These are phyloP conservation scores for Leccinum boreale DNA, from an alignment of 768 basidiomycete species.

Conservation along the genomic window DNA sequence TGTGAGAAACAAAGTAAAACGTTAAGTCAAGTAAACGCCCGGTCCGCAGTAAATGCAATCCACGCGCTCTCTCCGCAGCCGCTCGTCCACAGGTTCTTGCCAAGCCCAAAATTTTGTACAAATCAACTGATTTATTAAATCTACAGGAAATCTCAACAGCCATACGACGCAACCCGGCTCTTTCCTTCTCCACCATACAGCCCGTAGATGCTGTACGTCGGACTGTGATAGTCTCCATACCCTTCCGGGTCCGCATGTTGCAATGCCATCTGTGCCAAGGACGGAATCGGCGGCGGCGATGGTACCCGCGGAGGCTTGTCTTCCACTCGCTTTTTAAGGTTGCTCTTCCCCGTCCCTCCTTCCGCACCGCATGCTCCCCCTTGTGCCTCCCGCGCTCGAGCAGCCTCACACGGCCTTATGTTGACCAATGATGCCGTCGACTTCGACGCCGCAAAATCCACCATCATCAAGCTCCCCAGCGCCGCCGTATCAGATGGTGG, in stretches of 20 bases:
- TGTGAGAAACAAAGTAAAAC: background rate
- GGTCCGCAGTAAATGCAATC: conserved; percentile 8
- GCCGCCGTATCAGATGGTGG: conserved; percentile 41
- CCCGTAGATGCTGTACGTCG: conserved; percentile 81
- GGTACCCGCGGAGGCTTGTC: conserved; percentile 79
- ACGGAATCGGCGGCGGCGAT: conserved; percentile 70
- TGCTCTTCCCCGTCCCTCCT: conserved; percentile 19
- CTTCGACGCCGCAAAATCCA: conserved; percentile 47
- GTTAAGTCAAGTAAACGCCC: background rate
- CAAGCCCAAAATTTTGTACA: conserved; percentile 13
- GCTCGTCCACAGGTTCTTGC: background rate
- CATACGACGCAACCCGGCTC: conserved; percentile 35
- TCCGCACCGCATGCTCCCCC: background rate
- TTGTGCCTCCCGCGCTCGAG: conserved; percentile 27
- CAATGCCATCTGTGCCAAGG: conserved; percentile 71
- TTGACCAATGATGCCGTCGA: conserved; percentile 33
- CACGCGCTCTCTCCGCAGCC: conserved; percentile 18
- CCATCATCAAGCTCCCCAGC: conserved; percentile 59
- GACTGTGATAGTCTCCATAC: conserved; percentile 67
- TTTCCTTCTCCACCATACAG: conserved; percentile 65
- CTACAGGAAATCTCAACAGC: conserved; percentile 15
- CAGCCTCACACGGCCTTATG: conserved; percentile 25
- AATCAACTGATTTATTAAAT: conserved; percentile 4
- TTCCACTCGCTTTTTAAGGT: conserved; percentile 35
- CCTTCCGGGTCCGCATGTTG: conserved; percentile 59